phyloP scores from a whole-genome alignment of 108 stramenopile genomes.

The Nitzschia inconspicua region DNA sequence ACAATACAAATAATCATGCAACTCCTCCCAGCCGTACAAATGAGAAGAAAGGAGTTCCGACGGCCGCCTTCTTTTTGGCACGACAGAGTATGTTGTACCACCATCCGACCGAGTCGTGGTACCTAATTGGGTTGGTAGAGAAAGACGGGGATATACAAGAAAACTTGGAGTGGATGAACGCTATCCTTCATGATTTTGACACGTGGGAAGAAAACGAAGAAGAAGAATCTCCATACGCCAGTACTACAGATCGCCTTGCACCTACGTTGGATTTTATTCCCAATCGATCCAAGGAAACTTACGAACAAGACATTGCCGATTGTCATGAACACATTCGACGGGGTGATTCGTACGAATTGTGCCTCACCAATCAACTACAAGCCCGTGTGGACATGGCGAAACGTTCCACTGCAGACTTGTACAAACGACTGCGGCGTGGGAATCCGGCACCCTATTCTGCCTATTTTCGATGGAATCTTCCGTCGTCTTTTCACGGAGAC shows the following conservation, averaged over 20 bases:
- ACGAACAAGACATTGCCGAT: constrained; percentile 53
- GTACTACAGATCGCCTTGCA: neutral
- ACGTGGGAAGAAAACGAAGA: neutral
- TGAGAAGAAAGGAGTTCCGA: constrained; percentile 35
- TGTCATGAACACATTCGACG: constrained; percentile 77
- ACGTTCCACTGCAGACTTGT: constrained; percentile 53
- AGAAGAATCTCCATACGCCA: neutral
- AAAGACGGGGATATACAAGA: constrained; percentile 5
- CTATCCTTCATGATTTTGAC: constrained; percentile 5
- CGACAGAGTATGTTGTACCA: constrained; percentile 70
- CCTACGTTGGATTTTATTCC: constrained; percentile 40
- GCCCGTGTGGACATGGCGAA: constrained; percentile 15
- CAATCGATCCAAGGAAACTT: constrained; percentile 51
- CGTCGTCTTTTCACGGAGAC: neutral
- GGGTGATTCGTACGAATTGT: constrained; percentile 93
- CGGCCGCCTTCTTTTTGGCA: constrained; percentile 75
- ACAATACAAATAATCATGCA: constrained; percentile 7
- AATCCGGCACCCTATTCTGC: constrained; percentile 96
- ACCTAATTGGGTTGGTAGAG: constrained; percentile 51
- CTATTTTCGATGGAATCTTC: constrained; percentile 51
- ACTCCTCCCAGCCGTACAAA: neutral
- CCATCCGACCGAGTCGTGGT: constrained; percentile 66
- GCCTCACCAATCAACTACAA: constrained; percentile 86
- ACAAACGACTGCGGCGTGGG: constrained; percentile 61
- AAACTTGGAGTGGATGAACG: constrained; percentile 57